Evolutionary conservation across 176 grass and related monocot genomes (phyloP).

Genomic region (Rhynchospora breviuscula): DNA sequence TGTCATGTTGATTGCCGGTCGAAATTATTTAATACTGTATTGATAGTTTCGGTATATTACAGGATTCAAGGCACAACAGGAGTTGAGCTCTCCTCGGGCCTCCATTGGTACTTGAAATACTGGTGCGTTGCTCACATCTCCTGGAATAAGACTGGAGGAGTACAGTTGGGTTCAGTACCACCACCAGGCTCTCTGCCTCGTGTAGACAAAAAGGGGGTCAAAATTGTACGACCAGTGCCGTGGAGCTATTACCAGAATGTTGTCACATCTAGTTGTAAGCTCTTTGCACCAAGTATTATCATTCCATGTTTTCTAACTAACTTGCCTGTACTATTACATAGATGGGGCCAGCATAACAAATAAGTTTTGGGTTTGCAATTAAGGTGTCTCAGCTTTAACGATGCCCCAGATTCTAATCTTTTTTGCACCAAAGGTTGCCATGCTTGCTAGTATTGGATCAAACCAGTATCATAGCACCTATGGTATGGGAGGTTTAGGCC

Average conservation of each 20-base stretch:
- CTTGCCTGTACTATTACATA: background rate
- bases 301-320: background rate
- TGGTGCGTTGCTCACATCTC: conserved; percentile 87
- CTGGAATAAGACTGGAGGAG: conserved; percentile 90
- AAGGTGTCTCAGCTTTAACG: background rate
- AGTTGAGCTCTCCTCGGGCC: conserved; percentile 76
- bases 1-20: background rate
- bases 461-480: background rate
- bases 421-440: background rate
- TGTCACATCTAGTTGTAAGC: conserved; percentile 94
- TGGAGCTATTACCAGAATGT: conserved; percentile 99
- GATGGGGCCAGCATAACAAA: background rate
- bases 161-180: conserved; percentile 58
- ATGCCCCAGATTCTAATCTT: background rate
- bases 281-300: conserved; percentile 8
- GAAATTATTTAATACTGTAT: conserved; percentile 12
- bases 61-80: conserved; percentile 81
- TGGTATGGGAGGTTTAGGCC: background rate
- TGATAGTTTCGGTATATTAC: conserved; percentile 9
- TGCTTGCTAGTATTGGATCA: background rate
- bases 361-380: background rate
- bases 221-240: conserved; percentile 75
- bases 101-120: conserved; percentile 96
- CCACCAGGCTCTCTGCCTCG: conserved; percentile 50
- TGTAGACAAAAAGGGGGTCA: conserved; percentile 53